Percentiles rank a stretch among this genome's conserved stretches.
Evolutionary conservation across 2,329 filamentous ascomycete genomes (phyloP).

Genomic region (Ceratocystis colombiana): DNA sequence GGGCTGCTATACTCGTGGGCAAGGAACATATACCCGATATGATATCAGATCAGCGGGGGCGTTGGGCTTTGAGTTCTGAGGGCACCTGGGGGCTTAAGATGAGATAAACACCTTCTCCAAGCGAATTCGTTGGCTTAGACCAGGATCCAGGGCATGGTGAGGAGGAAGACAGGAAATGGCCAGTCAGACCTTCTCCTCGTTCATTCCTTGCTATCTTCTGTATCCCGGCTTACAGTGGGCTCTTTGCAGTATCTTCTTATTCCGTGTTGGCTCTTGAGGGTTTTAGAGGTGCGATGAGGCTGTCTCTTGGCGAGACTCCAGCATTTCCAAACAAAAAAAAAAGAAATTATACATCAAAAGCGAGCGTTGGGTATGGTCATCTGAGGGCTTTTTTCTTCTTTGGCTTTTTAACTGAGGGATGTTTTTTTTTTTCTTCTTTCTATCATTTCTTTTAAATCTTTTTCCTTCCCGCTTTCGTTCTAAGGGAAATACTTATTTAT

Average conservation of each 20-base stretch:
- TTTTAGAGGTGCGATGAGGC: not conserved
- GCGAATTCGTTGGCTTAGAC: constrained; percentile 24
- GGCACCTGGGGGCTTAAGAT: constrained; percentile 26
- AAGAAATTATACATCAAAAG: constrained; percentile 6
- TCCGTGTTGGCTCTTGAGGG: constrained; percentile 5
- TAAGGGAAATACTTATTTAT: not conserved
- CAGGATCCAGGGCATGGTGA: not conserved
- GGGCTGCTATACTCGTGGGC: constrained; percentile 26
- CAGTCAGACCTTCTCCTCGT: not conserved
- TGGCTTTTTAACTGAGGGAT: not conserved
- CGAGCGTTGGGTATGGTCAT: constrained; percentile 1
- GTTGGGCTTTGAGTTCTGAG: constrained; percentile 26
- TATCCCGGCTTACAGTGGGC: constrained; percentile 15
- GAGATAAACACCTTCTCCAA: constrained; percentile 25
- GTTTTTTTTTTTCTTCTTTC: not conserved
- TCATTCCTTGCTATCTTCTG: too few species aligned
- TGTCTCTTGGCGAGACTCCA: not conserved
- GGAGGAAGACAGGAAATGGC: not conserved
- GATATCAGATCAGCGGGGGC: not conserved
- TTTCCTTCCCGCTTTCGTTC: constrained; percentile 7
- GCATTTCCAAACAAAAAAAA: constrained; percentile 1
- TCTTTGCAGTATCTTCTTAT: constrained; percentile 16
- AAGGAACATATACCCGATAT: constrained; percentile 24
- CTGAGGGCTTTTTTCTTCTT: constrained; percentile 18
- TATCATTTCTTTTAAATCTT: constrained; percentile 7